Base-by-base conservation (phyloP, 331 rosid species). In the Prunus yedoensis region DNA sequence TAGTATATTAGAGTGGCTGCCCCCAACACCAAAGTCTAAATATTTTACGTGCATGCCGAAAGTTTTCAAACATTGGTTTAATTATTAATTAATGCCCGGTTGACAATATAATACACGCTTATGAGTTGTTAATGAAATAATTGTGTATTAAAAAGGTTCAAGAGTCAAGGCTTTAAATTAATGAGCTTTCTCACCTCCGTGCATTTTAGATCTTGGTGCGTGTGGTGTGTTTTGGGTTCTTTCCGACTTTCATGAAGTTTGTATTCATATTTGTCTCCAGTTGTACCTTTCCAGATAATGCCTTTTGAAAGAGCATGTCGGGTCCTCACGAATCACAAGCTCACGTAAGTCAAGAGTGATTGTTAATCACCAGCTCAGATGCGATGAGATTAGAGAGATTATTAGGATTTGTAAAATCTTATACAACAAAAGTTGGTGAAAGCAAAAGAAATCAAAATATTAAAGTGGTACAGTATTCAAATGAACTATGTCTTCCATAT, bases 231-330 rank as follows among this genome's bases (percentile, higher is more conserved):
- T 38, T 38, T 38, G 66, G 52, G 69, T 43, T 76, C 60, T 58
- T 46, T 46, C 71, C 10, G 10, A 28, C 10, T 72, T 73, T 25
- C 45, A 35, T 14, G 21, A 28, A 49, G 23, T 60, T 25, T 41
- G 1, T 4, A 35, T 23, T n/a, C 57, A 27, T 18, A 50, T n/a
- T 80, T 74, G 78, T 75, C 78, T 38, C 83, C 74, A 60, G 71
- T 41, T 74, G 52, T 73, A 77, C 57, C 74, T 82, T n/a, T 77
- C 80, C 65, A 75, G 67, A 70, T 62, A 73, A 14, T 67, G 43
- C 78, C 28, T 71, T 59, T 49, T 13, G 50, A 66, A 73, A 74
- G 53, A 74, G 66, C 11, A 54, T 51, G 77, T 82, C 66, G 73
- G 77, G 68, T 54, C 17, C 53, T 54, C 28, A 32, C 60, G 53